These are phyloP conservation scores for Fraxinus anomala DNA, from an alignment of 257 asterid genomes.

Conservation along the genomic window DNA sequence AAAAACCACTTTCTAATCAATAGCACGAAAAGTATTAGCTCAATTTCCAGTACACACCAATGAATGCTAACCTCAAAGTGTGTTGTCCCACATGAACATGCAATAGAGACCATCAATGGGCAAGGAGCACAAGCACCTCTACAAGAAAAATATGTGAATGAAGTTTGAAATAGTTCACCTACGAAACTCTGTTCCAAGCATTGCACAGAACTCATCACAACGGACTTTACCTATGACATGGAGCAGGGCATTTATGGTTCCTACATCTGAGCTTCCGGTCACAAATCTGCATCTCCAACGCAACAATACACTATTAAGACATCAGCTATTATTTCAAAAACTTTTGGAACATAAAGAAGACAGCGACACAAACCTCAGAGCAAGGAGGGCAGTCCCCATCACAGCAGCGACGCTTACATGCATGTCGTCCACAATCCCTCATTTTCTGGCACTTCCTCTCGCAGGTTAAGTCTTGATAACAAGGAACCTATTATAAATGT, in stretches of 20 bases:
- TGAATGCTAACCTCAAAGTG: slow-evolving; percentile 73
- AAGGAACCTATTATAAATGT: slow-evolving; percentile 78
- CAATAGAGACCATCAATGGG: slow-evolving; percentile 82
- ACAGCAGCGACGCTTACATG: slow-evolving; percentile 93
- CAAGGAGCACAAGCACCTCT: slow-evolving; percentile 98
- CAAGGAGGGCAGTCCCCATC: slow-evolving; percentile 97
- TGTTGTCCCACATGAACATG: slow-evolving; percentile 83
- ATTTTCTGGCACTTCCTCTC: slow-evolving; percentile 85
- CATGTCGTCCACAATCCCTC: slow-evolving; percentile 88
- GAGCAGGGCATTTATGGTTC: slow-evolving; percentile 96
- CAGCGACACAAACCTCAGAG: slow-evolving; percentile 65
- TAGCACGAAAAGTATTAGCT: neutral
- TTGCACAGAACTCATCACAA: slow-evolving; percentile 16
- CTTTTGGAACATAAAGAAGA: neutral
- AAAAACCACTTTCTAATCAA: neutral
- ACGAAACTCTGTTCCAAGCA: slow-evolving; percentile 21
- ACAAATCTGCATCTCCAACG: slow-evolving; percentile 60
- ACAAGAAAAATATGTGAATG: slow-evolving; percentile 39
- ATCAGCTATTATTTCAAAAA: neutral
- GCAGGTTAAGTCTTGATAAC: slow-evolving; percentile 88
- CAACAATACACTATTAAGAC: slow-evolving; percentile 10
- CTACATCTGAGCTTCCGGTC: slow-evolving; percentile 92
- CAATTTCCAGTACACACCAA: slow-evolving; percentile 1
- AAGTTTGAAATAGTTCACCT: slow-evolving; percentile 3
- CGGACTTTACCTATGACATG: slow-evolving; percentile 77